Percentiles rank a stretch among this genome's conserved stretches.
These are phyloP conservation scores for Tulasnella sp. DNA, from an alignment of 768 basidiomycete genomes.

Conservation along the genomic window DNA sequence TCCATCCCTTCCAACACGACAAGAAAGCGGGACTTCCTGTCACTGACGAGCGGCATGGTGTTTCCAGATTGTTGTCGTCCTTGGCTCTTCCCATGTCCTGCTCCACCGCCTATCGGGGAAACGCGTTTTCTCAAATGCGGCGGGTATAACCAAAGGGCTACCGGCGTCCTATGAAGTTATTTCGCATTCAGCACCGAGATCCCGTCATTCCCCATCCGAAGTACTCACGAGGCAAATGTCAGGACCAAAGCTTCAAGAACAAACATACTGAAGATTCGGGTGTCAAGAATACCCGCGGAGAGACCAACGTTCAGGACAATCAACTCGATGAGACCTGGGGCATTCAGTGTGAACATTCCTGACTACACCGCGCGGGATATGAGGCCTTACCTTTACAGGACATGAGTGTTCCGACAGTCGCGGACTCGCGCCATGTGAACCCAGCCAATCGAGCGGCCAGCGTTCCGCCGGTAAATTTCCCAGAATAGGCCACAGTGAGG, in stretches of 20 bases:
- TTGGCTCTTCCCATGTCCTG: constrained; percentile 31
- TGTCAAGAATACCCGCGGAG: constrained; percentile 58
- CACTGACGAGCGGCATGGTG: constrained; percentile 23
- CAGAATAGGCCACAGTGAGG: constrained; percentile 62
- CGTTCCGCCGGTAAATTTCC: constrained; percentile 84
- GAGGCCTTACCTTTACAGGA: constrained; percentile 73
- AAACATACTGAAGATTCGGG: constrained; percentile 86
- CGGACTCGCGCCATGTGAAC: constrained; percentile 70
- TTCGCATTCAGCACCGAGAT: background rate
- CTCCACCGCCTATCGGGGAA: constrained; percentile 37
- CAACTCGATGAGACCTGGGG: constrained; percentile 57
- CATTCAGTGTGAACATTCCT: no score
- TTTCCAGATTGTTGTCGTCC: constrained; percentile 20
- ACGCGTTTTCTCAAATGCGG: constrained; percentile 45
- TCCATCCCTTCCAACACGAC: constrained; percentile 86
- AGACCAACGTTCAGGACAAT: constrained; percentile 95
- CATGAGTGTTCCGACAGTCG: constrained; percentile 86
- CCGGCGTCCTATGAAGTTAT: constrained; percentile 40
- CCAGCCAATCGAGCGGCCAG: constrained; percentile 55
- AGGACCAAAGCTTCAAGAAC: constrained; percentile 74
- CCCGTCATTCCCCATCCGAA: background rate
- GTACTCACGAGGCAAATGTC: constrained; percentile 40
- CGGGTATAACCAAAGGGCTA: constrained; percentile 58
- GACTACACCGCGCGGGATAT: background rate
- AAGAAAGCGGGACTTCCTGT: constrained; percentile 54